Evolutionary conservation across 2,329 filamentous ascomycete species (phyloP), one percentile per base, ranked within the genome.

Genomic region (Pleoardoris graminearum): DNA sequence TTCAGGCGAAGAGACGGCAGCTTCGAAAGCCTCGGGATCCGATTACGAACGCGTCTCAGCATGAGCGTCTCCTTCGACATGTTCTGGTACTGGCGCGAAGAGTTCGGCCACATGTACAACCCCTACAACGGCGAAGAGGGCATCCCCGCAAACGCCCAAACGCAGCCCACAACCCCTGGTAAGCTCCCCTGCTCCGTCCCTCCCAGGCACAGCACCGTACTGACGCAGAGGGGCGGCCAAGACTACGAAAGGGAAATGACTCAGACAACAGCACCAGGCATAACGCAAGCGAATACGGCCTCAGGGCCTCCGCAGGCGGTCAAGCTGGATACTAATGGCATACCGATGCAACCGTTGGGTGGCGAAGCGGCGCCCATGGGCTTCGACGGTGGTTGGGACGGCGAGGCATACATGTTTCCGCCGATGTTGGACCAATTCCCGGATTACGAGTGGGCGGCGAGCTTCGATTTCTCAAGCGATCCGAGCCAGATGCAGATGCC

Each of bases 1-100:
- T 74, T 74, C 46, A 61, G 62, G 11, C 61, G 63, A 39, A 67
- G 63, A 50, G 66, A 72, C 30, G 70, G 70, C 6, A 61, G 55
- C 16, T 37, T 70, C 6, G 70, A 74, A 42, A 65, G 65, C 33
- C 55, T 73, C 1, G 65, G 65, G 7, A 50, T 73, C 17, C 58
- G 68, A 30, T 43, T 73, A 25, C 55, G 70, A 38, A 72, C 67
- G 8, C 51, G 70, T 41, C 54, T 73, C 12, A 70, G 66, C 43
- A 73, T 73, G 70, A 72, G 69, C 45, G 62, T 73, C 14, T 70
- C 63, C 36, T 73, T 72, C 39, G 70, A 73, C 43, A 72, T 72
- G 69, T 72, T 73, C 53, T 73, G 70, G 70, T 73, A 72, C 41
- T 73, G 70, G 70, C 57, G 70, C 45, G 70, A 71, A 51, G 70